phyloP scores from a whole-genome alignment of 352 stramenopile species.

The Phytophthora citricola region DNA sequence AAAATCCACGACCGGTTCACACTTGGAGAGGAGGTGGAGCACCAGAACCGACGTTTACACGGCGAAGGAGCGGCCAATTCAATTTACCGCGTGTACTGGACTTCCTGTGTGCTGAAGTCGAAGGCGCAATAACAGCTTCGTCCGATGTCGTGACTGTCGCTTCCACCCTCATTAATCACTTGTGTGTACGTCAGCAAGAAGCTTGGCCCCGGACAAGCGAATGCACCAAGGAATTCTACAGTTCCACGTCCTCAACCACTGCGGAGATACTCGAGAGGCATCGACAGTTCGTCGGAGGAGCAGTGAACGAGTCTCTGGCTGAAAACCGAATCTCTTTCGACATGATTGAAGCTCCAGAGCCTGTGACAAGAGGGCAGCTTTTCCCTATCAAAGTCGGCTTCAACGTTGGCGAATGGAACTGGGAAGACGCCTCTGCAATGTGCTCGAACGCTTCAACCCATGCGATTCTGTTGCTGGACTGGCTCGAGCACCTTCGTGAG shows the following conservation, averaged over 20 bases:
- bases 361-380: conserved; percentile 30
- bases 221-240: conserved; percentile 30
- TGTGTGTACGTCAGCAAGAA: conserved; percentile 38
- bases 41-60: conserved; percentile 71
- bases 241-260: conserved; percentile 3
- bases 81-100: conserved; percentile 66
- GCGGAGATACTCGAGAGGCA: conserved; percentile 36
- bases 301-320: conserved; percentile 14
- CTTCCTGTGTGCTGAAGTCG: conserved; percentile 64
- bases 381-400: conserved; percentile 80
- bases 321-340: conserved; percentile 14
- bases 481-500: conserved; percentile 78
- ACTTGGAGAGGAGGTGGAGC: conserved; percentile 64
- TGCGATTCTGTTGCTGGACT: conserved; percentile 74
- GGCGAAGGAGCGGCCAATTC: conserved; percentile 42
- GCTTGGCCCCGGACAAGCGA: conserved; percentile 40
- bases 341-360: conserved; percentile 41
- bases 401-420: conserved; percentile 80
- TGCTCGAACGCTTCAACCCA: conserved; percentile 35
- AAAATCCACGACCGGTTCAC: conserved; percentile 80
- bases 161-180: conserved; percentile 32
- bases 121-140: conserved; percentile 32
- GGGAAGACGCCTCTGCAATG: conserved; percentile 43
- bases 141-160: conserved; percentile 24
- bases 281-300: conserved; percentile 35